Evolutionary conservation across 495 filamentous ascomycete species (phyloP).

Genomic region (Tetracladium marchalianum): DNA sequence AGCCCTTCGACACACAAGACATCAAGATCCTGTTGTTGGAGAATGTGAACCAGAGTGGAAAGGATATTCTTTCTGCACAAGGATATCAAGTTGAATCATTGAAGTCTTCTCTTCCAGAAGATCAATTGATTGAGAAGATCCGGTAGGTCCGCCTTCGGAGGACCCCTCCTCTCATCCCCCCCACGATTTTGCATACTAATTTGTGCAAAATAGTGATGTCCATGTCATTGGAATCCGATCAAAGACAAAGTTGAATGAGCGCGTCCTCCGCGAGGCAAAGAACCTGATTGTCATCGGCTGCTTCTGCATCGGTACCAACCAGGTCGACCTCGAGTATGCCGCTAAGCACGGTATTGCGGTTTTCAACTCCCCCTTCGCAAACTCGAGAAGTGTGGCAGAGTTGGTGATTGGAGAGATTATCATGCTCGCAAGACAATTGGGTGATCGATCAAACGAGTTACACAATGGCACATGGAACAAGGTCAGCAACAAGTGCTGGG

Average conservation of each 20-base stretch:
- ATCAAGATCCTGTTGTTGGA: constrained; percentile 94
- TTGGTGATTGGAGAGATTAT: constrained; percentile 93
- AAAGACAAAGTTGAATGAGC: constrained; percentile 87
- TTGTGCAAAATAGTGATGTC: constrained; percentile 53
- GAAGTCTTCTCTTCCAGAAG: constrained; percentile 83
- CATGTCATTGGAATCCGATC: constrained; percentile 98
- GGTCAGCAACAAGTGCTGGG: constrained; percentile 92
- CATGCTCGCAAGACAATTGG: constrained; percentile 77
- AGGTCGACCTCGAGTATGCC: constrained; percentile 89
- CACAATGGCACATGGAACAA: constrained; percentile 97
- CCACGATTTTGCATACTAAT: no score
- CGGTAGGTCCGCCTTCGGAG: constrained; percentile 42
- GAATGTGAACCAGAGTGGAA: constrained; percentile 87
- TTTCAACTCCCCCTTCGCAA: constrained; percentile 98
- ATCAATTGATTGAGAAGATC: constrained; percentile 94
- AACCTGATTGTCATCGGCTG: constrained; percentile 94
- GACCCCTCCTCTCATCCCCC: background rate
- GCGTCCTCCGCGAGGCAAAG: constrained; percentile 79
- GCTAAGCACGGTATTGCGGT: constrained; percentile 89
- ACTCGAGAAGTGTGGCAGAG: constrained; percentile 94
- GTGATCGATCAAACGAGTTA: constrained; percentile 90
- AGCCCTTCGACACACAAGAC: constrained; percentile 90
- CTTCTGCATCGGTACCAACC: constrained; percentile 99
- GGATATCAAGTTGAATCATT: constrained; percentile 94
- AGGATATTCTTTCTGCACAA: constrained; percentile 69